phyloP scores from a whole-genome alignment of 2,329 filamentous ascomycete genomes.

The Catunica adiposa region DNA sequence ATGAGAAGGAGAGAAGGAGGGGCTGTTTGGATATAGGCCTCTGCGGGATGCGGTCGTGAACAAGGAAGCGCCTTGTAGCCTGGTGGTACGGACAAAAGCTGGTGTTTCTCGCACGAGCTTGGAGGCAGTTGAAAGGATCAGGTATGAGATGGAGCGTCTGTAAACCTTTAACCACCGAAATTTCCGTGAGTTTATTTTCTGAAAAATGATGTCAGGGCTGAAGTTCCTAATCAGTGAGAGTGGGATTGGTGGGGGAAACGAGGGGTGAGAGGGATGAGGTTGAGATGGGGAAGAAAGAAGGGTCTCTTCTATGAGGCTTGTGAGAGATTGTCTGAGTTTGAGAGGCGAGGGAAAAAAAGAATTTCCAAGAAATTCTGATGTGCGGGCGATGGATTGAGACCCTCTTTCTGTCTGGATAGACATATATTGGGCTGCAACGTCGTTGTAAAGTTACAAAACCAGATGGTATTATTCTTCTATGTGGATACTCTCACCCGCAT shows the following conservation, averaged over 20 bases:
- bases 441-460: too few species aligned
- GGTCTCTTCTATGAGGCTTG: too few species aligned
- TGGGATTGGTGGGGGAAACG: neutral
- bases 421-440: too few species aligned
- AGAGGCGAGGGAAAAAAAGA: too few species aligned
- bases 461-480: too few species aligned
- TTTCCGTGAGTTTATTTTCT: neutral
- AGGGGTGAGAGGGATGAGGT: neutral
- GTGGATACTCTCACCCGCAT: too few species aligned
- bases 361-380: too few species aligned
- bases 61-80: conserved; percentile 10
- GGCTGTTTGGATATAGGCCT: conserved; percentile 5
- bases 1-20: conserved; percentile 10
- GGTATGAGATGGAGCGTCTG: neutral
- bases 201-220: neutral
- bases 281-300: neutral
- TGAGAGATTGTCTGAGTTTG: too few species aligned
- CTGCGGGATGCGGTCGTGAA: conserved; percentile 7
- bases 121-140: neutral
- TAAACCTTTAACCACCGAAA: neutral
- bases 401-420: too few species aligned
- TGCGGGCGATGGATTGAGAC: too few species aligned
- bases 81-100: conserved; percentile 1
- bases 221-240: neutral
- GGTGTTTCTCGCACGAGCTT: neutral